Percentiles rank a stretch among this genome's conserved stretches.
phyloP scores from a whole-genome alignment of 768 basidiomycete genomes.

The Kwoniella dendrophila region DNA sequence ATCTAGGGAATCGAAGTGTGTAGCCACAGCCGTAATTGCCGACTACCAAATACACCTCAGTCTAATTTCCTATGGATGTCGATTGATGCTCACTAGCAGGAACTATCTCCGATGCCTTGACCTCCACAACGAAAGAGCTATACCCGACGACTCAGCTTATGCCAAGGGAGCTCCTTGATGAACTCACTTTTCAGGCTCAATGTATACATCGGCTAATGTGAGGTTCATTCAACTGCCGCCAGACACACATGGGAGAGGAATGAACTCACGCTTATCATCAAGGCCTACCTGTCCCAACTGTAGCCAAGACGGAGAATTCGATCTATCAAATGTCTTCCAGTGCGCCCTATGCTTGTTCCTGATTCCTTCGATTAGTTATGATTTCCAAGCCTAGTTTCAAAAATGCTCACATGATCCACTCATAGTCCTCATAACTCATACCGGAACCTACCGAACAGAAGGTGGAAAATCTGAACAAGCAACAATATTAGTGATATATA shows the following conservation, averaged over 20 bases:
- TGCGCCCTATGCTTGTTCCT: constrained; percentile 62
- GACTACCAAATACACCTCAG: constrained; percentile 41
- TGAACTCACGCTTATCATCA: constrained; percentile 54
- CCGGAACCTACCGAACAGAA: constrained; percentile 92
- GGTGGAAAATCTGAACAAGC: constrained; percentile 68
- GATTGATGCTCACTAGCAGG: constrained; percentile 63
- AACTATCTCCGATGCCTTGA: constrained; percentile 92
- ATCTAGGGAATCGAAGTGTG: constrained; percentile 94
- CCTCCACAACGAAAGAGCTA: constrained; percentile 89
- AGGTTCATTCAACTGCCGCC: constrained; percentile 63
- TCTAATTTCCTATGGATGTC: background rate
- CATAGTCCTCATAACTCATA: constrained; percentile 79
- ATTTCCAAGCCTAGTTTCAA: background rate
- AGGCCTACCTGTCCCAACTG: constrained; percentile 39
- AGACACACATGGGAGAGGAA: constrained; percentile 18
- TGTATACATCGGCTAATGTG: constrained; percentile 80
- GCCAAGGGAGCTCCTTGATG: background rate
- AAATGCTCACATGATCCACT: constrained; percentile 65
- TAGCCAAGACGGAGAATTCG: constrained; percentile 70
- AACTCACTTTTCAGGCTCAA: constrained; percentile 81
- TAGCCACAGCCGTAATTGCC: constrained; percentile 82
- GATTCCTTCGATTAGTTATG: background rate
- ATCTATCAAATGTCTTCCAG: constrained; percentile 79
- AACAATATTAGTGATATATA: background rate
- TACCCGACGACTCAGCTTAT: background rate